A percentile compares a stretch with the other conserved stretches of the same genome.
Conservation (phyloP, 129 eudicot genomes). For the Pittosporum tobira region DNA sequence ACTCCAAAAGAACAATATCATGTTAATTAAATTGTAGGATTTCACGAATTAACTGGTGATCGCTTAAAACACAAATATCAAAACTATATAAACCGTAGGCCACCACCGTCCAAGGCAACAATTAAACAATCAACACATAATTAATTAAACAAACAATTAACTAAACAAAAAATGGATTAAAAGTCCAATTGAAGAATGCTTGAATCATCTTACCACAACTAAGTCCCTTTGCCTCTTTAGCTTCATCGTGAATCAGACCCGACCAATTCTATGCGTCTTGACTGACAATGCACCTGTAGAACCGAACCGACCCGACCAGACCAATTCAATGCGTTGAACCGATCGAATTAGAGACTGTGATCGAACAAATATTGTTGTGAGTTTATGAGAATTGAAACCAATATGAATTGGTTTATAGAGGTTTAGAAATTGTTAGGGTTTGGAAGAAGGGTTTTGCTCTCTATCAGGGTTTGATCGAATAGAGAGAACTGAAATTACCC, state of each 20-base stretch:
- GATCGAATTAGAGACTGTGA: slow-evolving; percentile 20
- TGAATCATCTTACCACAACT: slow-evolving; percentile 92
- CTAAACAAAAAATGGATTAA: too few relatives aligned
- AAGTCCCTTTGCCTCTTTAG: slow-evolving; percentile 68
- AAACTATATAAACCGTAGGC: too few relatives aligned
- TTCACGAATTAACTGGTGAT: too few relatives aligned
- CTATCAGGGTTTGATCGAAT: slow-evolving; percentile 32
- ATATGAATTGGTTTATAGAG: neutral
- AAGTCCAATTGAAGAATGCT: too few relatives aligned
- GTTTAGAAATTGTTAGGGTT: slow-evolving; percentile 18
- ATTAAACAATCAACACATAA: neutral
- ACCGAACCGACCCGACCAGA: slow-evolving; percentile 21
- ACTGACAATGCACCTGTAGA: neutral
- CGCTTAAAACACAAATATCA: too few relatives aligned
- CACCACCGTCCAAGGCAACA: too few relatives aligned
- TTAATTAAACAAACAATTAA: too few relatives aligned
- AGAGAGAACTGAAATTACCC: too few relatives aligned
- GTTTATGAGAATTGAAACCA: slow-evolving; percentile 5
- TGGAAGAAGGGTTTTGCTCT: slow-evolving; percentile 27
- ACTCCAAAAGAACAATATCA: too few relatives aligned
- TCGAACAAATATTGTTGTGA: slow-evolving; percentile 12
- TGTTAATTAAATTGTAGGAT: too few relatives aligned
- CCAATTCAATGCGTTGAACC: too few relatives aligned
- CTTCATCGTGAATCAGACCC: slow-evolving; percentile 60
- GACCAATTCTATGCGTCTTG: slow-evolving; percentile 35